Conservation (phyloP, 2,329 filamentous ascomycete genomes). For the Emericellopsis atlantica region DNA sequence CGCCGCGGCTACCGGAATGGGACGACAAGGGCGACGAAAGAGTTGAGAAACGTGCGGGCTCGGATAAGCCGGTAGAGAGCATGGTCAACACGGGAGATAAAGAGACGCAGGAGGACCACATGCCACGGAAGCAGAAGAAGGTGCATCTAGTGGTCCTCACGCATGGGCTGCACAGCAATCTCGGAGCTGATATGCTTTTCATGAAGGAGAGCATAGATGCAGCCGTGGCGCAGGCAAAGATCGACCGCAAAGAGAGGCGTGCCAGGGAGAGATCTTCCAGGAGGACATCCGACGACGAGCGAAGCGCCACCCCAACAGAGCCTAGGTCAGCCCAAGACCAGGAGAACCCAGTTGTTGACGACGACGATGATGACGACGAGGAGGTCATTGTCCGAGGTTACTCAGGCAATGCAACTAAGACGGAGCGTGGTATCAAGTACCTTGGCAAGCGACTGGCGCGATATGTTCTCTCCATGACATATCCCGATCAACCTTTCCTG, state of each 20-base stretch:
- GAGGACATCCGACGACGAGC: neutral
- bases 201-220: constrained; percentile 95
- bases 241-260: constrained; percentile 52
- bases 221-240: constrained; percentile 60
- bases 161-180: constrained; percentile 89
- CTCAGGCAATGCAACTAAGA: constrained; percentile 77
- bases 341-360: constrained; percentile 6
- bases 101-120: constrained; percentile 11
- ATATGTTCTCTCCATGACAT: constrained; percentile 80
- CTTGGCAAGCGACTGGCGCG: constrained; percentile 88
- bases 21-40: constrained; percentile 25
- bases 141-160: constrained; percentile 87
- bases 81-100: constrained; percentile 17
- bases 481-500: constrained; percentile 82
- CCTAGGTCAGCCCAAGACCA: neutral
- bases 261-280: constrained; percentile 30
- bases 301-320: neutral
- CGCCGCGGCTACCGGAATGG: constrained; percentile 65
- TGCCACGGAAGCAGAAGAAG: constrained; percentile 51
- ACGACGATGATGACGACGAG: constrained; percentile 53
- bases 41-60: constrained; percentile 8
- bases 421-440: constrained; percentile 93
- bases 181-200: constrained; percentile 92
- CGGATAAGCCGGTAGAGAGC: constrained; percentile 19
- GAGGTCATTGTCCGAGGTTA: constrained; percentile 85